Evolutionary conservation across 148 eudicot species (phyloP).

Genomic region (Rhododendron mucronatum): DNA sequence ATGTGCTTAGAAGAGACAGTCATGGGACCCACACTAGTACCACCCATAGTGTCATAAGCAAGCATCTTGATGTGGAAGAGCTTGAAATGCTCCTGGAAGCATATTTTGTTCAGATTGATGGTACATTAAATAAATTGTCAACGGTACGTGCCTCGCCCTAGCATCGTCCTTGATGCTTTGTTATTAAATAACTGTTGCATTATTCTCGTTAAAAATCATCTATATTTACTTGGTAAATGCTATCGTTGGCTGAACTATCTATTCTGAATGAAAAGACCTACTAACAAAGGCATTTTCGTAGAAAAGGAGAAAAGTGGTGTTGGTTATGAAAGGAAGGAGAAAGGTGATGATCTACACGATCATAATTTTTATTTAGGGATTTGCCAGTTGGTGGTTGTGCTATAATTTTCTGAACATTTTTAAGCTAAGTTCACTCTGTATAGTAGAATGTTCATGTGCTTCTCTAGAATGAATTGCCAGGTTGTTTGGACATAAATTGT

Average conservation of each 20-base stretch:
- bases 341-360: neutral
- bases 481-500: neutral
- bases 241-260: neutral
- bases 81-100: constrained; percentile 99
- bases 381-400: neutral
- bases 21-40: constrained; percentile 77
- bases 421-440: neutral
- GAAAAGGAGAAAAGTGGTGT: neutral
- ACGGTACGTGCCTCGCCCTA: constrained; percentile 47
- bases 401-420: neutral
- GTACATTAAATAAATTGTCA: constrained; percentile 88
- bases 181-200: neutral
- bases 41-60: constrained; percentile 64
- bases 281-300: neutral
- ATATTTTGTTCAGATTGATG: constrained; percentile 95
- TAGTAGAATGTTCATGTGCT: neutral
- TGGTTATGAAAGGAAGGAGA: neutral
- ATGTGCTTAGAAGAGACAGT: constrained; percentile 51
- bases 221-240: neutral
- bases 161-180: neutral
- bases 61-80: constrained; percentile 93
- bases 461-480: neutral
- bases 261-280: neutral
- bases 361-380: neutral
- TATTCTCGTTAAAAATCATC: neutral